Percentiles rank a stretch among this genome's conserved stretches.
Conservation (phyloP, 768 basidiomycete species). For the Glaciozyma antarctica region DNA sequence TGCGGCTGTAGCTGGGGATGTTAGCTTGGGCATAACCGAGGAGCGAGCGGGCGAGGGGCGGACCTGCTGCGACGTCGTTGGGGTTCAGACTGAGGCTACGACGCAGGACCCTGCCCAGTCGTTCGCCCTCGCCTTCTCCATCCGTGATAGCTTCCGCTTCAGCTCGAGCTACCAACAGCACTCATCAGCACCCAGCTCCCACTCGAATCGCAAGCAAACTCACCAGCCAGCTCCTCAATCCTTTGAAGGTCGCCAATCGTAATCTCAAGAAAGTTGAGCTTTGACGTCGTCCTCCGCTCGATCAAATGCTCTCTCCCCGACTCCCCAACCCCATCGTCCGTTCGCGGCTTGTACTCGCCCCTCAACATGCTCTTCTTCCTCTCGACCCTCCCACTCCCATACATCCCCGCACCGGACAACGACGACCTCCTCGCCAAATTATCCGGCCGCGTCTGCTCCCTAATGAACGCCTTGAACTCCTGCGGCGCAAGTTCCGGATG, state of each 20-base stretch:
- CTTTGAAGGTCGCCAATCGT: slow-evolving; percentile 90
- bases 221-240: slow-evolving; percentile 64
- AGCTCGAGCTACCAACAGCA: slow-evolving; percentile 52
- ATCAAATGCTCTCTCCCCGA: slow-evolving; percentile 39
- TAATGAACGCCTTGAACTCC: slow-evolving; percentile 89
- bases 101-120: slow-evolving; percentile 26
- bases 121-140: slow-evolving; percentile 68
- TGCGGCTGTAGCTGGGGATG: background rate
- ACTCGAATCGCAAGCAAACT: background rate
- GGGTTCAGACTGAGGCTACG: slow-evolving; percentile 31
- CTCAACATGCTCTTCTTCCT: slow-evolving; percentile 86
- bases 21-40: background rate
- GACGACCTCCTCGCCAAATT: slow-evolving; percentile 38
- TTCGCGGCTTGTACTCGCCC: slow-evolving; percentile 76
- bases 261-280: slow-evolving; percentile 66
- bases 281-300: slow-evolving; percentile 42
- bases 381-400: slow-evolving; percentile 48
- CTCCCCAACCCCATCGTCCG: slow-evolving; percentile 64
- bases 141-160: slow-evolving; percentile 63
- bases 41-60: background rate
- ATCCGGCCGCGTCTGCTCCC: slow-evolving; percentile 60
- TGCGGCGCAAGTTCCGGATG: slow-evolving; percentile 97
- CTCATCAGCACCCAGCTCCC: background rate
- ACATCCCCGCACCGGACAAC: slow-evolving; percentile 43
- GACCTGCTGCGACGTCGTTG: slow-evolving; percentile 23